Percentiles rank a stretch among this genome's conserved stretches.
Evolutionary conservation across 192 early-diverging fungal genomes (phyloP).

Genomic region (Diversispora epigaea): DNA sequence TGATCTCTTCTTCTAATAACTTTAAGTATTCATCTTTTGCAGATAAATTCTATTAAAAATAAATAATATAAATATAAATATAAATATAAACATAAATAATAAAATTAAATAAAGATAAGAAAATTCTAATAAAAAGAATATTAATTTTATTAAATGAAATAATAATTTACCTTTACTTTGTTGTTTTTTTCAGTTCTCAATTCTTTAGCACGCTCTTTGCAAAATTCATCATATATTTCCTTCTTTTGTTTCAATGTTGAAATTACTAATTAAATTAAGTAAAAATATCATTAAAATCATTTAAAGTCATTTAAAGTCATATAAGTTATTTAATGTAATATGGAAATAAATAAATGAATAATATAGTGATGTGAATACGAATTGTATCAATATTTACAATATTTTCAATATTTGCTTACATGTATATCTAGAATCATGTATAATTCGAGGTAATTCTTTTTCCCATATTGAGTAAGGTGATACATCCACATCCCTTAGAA

Average conservation of each 20-base stretch:
- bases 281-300: no score
- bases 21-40: conserved; percentile 56
- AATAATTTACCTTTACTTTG: conserved; percentile 38
- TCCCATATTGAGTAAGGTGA: conserved; percentile 78
- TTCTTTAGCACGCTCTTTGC: conserved; percentile 59
- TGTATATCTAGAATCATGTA: conserved; percentile 60
- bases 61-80: conserved; percentile 16
- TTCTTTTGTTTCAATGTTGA: conserved; percentile 57
- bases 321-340: neutral
- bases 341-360: neutral
- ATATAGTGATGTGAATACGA: neutral
- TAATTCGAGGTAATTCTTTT: conserved; percentile 65
- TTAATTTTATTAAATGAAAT: conserved; percentile 9
- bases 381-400: neutral
- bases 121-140: neutral
- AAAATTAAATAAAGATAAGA: neutral
- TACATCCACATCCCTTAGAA: conserved; percentile 68
- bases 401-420: conserved; percentile 36
- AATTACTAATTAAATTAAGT: conserved; percentile 41
- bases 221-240: conserved; percentile 71
- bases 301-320: neutral
- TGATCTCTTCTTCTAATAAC: conserved; percentile 59
- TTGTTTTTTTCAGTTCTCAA: conserved; percentile 51
- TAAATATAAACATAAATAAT: conserved; percentile 20
- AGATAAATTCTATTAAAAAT: conserved; percentile 38